These are phyloP conservation scores for Colletotrichum eleusines DNA, from an alignment of 2,329 filamentous ascomycete genomes.

Conservation along the genomic window DNA sequence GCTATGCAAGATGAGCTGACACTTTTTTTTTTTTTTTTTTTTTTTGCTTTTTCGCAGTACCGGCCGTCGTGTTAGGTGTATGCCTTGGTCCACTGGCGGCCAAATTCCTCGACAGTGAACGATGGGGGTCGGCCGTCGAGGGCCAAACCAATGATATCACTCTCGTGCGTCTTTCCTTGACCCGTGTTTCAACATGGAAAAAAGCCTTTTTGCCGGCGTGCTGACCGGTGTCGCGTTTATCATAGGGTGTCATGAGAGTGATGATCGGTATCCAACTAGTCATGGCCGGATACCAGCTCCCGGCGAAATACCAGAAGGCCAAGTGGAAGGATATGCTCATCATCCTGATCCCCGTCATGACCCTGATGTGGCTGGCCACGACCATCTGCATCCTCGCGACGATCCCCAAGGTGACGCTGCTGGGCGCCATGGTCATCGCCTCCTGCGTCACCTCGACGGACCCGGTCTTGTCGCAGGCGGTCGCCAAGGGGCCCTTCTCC, in stretches of 20 bases:
- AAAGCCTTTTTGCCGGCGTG: neutral
- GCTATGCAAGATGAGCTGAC: slow-evolving; percentile 7
- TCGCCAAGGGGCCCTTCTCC: slow-evolving; percentile 72
- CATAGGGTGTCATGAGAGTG: slow-evolving; percentile 63
- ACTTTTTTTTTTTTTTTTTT: neutral
- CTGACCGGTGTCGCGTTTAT: slow-evolving; percentile 2
- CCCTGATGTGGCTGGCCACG: slow-evolving; percentile 71
- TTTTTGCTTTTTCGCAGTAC: slow-evolving; percentile 54
- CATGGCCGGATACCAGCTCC: slow-evolving; percentile 72
- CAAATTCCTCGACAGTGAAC: slow-evolving; percentile 61
- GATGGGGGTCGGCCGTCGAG: slow-evolving; percentile 53
- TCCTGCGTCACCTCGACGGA: slow-evolving; percentile 73
- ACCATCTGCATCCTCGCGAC: slow-evolving; percentile 67
- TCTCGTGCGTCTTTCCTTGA: slow-evolving; percentile 48
- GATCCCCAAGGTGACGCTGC: slow-evolving; percentile 65
- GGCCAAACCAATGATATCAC: slow-evolving; percentile 54
- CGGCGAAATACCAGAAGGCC: slow-evolving; percentile 64
- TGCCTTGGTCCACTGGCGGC: slow-evolving; percentile 66
- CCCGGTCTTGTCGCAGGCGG: slow-evolving; percentile 71
- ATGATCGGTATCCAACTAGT: slow-evolving; percentile 74
- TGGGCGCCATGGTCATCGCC: slow-evolving; percentile 68
- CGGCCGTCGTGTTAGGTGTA: slow-evolving; percentile 66
- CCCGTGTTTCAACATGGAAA: neutral
- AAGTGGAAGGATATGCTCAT: slow-evolving; percentile 67
- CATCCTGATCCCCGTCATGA: slow-evolving; percentile 70